Conservation (phyloP, 257 asterid species). For the Euphrasia confusa region DNA sequence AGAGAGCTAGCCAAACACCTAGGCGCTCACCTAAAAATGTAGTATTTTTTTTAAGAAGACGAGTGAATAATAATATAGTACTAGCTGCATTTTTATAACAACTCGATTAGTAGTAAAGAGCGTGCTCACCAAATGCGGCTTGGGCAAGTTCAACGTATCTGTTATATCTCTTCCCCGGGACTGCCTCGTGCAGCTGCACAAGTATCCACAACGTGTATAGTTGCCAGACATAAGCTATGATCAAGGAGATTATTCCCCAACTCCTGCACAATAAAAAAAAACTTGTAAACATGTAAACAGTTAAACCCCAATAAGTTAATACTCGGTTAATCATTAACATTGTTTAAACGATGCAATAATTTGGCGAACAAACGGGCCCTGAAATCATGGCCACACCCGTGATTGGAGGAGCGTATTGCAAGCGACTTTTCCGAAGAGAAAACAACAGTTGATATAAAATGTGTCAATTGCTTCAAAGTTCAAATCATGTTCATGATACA, state of each 20-base stretch:
- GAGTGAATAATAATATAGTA: background rate
- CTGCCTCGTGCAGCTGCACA: conserved; percentile 99
- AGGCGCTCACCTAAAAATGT: conserved; percentile 60
- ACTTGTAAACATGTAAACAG: background rate
- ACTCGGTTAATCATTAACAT: too few relatives aligned
- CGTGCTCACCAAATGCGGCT: conserved; percentile 84
- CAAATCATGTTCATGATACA: too few relatives aligned
- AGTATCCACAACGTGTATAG: conserved; percentile 91
- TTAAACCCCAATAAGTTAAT: too few relatives aligned
- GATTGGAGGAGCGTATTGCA: conserved; percentile 31
- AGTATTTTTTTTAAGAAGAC: background rate
- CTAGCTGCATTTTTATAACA: too few relatives aligned
- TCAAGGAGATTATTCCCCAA: conserved; percentile 89
- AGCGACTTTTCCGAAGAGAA: conserved; percentile 30
- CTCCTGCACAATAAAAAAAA: conserved; percentile 46
- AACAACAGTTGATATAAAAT: conserved; percentile 17
- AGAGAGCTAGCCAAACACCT: conserved; percentile 97
- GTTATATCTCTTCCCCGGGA: conserved; percentile 95
- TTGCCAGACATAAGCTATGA: conserved; percentile 89
- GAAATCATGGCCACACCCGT: too few relatives aligned
- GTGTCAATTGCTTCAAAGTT: too few relatives aligned
- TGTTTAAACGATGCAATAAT: too few relatives aligned
- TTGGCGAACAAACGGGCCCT: too few relatives aligned
- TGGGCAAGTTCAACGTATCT: conserved; percentile 97
- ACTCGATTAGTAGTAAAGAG: background rate